Evolutionary conservation across 768 basidiomycete genomes (phyloP).

Genomic region (Chlorophyllum brunneum): DNA sequence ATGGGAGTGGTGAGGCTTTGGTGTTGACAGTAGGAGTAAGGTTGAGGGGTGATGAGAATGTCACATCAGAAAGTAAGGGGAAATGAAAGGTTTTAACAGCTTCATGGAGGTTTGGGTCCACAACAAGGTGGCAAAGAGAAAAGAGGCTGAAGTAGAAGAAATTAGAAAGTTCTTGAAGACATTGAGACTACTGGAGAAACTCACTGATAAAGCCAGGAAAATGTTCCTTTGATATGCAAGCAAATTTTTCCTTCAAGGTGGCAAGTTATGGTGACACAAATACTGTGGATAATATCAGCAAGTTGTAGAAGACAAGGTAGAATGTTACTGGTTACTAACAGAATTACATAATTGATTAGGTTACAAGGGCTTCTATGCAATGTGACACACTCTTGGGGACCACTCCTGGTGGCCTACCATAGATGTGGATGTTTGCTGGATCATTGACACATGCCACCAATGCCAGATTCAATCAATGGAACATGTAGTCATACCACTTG

Average conservation of each 20-base stretch:
- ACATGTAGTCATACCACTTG: slow-evolving; percentile 22
- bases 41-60: not conserved
- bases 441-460: slow-evolving; percentile 24
- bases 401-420: slow-evolving; percentile 29
- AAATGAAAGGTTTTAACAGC: not conserved
- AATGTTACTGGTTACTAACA: slow-evolving; percentile 17
- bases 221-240: not conserved
- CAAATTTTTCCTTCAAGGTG: slow-evolving; percentile 9
- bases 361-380: slow-evolving; percentile 24
- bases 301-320: slow-evolving; percentile 13
- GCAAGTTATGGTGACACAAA: slow-evolving; percentile 20
- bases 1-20: not conserved
- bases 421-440: slow-evolving; percentile 21
- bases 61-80: not conserved
- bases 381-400: slow-evolving; percentile 16
- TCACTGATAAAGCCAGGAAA: not conserved
- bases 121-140: not conserved
- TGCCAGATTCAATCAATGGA: slow-evolving; percentile 23
- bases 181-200: not conserved
- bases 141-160: not conserved
- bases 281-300: slow-evolving; percentile 19
- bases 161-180: slow-evolving; percentile 8
- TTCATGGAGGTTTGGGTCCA: not conserved
- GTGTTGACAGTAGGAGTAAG: not conserved
- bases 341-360: slow-evolving; percentile 23